Evolutionary conservation across 352 stramenopile species (phyloP).

Genomic region (Globisporangium polare): DNA sequence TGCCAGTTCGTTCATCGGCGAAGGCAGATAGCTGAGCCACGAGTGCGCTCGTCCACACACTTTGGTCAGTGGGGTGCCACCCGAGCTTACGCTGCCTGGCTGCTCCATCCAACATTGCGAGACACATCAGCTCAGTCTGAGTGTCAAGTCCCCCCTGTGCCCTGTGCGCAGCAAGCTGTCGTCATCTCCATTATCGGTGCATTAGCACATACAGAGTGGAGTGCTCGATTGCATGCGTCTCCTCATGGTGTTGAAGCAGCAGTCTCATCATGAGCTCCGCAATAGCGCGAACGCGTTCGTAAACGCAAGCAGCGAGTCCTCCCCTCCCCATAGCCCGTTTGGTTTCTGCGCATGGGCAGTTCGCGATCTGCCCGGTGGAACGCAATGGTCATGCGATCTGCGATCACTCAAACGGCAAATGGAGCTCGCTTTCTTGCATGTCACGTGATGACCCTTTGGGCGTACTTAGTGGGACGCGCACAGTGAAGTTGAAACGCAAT

Average conservation of each 20-base stretch:
- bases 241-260: background rate
- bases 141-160: no score
- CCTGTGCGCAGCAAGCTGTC: no score
- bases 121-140: no score
- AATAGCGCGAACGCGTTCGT: background rate
- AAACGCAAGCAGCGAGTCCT: constrained; percentile 7
- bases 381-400: background rate
- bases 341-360: background rate
- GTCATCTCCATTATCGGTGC: no score
- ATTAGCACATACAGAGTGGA: no score
- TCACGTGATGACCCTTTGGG: constrained; percentile 6
- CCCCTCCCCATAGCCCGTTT: no score
- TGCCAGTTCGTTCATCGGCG: no score
- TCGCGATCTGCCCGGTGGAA: background rate
- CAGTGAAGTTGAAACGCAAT: constrained; percentile 12
- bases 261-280: constrained; percentile 1
- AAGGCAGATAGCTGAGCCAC: no score
- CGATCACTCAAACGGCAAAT: background rate
- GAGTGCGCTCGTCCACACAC: no score
- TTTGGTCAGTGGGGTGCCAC: no score
- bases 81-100: no score
- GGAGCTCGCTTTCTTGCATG: constrained; percentile 4
- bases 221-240: background rate
- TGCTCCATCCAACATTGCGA: no score
- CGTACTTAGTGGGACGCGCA: background rate